These are phyloP conservation scores for Andrographis paniculata DNA, from an alignment of 305 asterid genomes.

Conservation along the genomic window DNA sequence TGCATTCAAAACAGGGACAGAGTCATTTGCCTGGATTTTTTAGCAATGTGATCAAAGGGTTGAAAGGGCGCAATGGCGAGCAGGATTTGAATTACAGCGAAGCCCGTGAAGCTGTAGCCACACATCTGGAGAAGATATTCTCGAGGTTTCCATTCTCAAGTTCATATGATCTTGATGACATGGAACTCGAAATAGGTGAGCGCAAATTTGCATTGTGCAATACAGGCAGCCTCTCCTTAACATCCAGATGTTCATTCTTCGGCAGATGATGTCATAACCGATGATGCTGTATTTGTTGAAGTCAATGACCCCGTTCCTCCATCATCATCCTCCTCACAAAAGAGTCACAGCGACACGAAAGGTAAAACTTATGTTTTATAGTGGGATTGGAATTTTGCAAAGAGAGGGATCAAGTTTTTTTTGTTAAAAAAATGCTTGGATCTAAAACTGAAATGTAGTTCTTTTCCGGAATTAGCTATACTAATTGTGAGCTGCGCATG, in stretches of 20 bases:
- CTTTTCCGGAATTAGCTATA: no score
- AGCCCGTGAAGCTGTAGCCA: constrained; percentile 44
- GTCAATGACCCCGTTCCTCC: constrained; percentile 51
- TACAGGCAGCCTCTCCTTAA: constrained; percentile 10
- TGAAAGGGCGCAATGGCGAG: constrained; percentile 57
- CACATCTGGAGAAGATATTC: constrained; percentile 65
- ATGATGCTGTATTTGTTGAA: constrained; percentile 33
- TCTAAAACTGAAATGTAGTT: no score
- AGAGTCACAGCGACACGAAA: constrained; percentile 26
- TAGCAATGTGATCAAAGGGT: constrained; percentile 70
- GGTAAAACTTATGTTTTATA: constrained; percentile 26
- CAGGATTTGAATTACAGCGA: constrained; percentile 31
- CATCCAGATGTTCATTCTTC: constrained; percentile 15
- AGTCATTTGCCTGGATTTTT: constrained; percentile 49
- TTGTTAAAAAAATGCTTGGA: no score
- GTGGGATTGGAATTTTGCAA: no score
- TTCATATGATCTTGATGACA: constrained; percentile 29
- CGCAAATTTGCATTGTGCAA: constrained; percentile 14
- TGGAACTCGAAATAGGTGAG: constrained; percentile 67
- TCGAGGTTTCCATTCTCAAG: constrained; percentile 85
- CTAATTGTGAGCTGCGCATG: no score
- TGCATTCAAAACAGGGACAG: constrained; percentile 34
- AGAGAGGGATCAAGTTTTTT: neutral
- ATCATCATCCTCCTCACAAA: constrained; percentile 35
- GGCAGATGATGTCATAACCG: constrained; percentile 70